phyloP scores from a whole-genome alignment of 208 protist genomes.

The Zelonia costaricensis region DNA sequence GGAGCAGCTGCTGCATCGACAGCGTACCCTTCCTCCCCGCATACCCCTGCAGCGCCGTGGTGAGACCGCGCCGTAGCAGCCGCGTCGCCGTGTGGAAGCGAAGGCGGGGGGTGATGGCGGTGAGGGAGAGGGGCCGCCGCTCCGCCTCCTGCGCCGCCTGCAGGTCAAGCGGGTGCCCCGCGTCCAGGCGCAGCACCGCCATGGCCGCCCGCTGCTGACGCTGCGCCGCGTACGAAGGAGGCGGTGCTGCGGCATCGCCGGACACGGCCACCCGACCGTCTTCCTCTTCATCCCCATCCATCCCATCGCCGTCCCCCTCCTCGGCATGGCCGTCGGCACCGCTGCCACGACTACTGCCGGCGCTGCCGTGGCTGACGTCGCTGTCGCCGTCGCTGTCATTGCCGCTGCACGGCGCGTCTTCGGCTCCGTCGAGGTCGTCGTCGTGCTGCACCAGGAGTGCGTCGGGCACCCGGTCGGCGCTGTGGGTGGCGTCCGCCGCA shows the following conservation, averaged over 20 bases:
- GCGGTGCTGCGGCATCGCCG: not conserved
- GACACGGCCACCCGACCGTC: constrained; percentile 4
- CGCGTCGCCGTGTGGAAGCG: constrained; percentile 24
- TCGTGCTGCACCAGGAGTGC: no score
- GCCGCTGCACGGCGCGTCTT: constrained; percentile 4
- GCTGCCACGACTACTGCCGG: not conserved
- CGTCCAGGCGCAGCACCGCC: constrained; percentile 32
- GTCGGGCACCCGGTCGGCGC: no score
- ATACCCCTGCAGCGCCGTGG: constrained; percentile 34
- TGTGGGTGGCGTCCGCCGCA: no score
- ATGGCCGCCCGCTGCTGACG: constrained; percentile 6
- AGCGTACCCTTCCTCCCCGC: constrained; percentile 43
- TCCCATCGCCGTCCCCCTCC: constrained; percentile 6
- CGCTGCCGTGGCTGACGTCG: not conserved
- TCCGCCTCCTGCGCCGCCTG: constrained; percentile 67
- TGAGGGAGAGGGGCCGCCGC: constrained; percentile 45
- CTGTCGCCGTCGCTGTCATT: not conserved
- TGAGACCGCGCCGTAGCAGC: constrained; percentile 14
- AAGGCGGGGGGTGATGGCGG: constrained; percentile 41
- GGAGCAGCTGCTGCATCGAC: constrained; percentile 26
- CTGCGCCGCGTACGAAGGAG: not conserved
- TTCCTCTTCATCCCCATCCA: constrained; percentile 7
- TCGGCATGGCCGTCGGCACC: constrained; percentile 4
- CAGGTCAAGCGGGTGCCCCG: constrained; percentile 43
- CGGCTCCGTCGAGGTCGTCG: not conserved